These are phyloP conservation scores for Artemisia tridentata DNA, from an alignment of 129 eudicot species.

Conservation along the genomic window DNA sequence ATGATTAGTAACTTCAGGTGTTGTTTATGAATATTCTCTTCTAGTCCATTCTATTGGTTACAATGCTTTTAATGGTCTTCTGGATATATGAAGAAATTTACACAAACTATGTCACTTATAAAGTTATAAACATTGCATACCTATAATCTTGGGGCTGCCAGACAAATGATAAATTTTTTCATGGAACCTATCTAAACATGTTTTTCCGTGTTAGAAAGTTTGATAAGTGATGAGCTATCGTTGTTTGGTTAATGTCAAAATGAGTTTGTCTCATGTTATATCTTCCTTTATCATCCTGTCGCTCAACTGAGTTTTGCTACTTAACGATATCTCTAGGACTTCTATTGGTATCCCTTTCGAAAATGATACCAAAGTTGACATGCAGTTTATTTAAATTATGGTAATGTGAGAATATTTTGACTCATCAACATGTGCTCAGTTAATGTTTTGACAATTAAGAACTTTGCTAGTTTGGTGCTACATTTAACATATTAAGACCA, in stretches of 20 bases:
- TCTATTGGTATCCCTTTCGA: not conserved
- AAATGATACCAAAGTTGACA: slow-evolving; percentile 1
- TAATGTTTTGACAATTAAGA: slow-evolving; percentile 12
- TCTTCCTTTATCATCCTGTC: too few relatives aligned
- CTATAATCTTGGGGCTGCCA: not conserved
- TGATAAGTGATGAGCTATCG: not conserved
- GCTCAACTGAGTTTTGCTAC: not conserved
- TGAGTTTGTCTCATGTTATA: too few relatives aligned
- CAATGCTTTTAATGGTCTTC: not conserved
- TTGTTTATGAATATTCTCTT: not conserved
- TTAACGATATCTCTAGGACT: not conserved
- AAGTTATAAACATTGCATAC: not conserved
- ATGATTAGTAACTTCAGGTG: not conserved
- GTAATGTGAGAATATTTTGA: not conserved
- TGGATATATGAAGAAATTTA: not conserved
- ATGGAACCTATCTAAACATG: not conserved
- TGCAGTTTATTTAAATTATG: not conserved
- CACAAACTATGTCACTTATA: not conserved
- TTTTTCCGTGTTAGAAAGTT: not conserved
- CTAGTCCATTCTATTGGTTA: not conserved
- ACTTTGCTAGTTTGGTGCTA: not conserved
- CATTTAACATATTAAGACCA: not conserved
- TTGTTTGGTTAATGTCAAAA: not conserved
- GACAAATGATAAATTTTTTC: not conserved
- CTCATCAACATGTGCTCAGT: slow-evolving; percentile 7